Percentiles rank a stretch among this genome's conserved stretches.
Evolutionary conservation across 768 basidiomycete species (phyloP).

Genomic region (Lactifluus volemus): DNA sequence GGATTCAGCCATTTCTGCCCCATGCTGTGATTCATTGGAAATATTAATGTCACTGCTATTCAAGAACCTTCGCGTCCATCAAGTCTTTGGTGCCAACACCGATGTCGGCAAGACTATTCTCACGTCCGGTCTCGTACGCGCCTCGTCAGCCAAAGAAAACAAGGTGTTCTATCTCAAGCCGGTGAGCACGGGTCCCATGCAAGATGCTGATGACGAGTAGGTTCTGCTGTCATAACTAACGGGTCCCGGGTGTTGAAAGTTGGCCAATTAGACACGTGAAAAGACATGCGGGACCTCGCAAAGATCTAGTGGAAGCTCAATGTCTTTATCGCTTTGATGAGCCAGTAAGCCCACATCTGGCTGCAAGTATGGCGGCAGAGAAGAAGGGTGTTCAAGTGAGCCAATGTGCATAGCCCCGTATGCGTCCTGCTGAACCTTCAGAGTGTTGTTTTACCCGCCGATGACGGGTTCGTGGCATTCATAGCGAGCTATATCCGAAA

Average conservation of each 20-base stretch:
- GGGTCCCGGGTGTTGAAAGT: neutral
- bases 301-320: conserved; percentile 41
- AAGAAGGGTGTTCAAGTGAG: conserved; percentile 28
- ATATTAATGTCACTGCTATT: conserved; percentile 70
- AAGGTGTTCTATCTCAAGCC: conserved; percentile 76
- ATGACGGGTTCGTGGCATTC: conserved; percentile 55
- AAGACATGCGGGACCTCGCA: conserved; percentile 37
- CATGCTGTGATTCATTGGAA: neutral
- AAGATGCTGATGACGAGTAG: conserved; percentile 81
- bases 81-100: conserved; percentile 93
- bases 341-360: conserved; percentile 91
- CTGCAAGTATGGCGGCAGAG: conserved; percentile 44
- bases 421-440: neutral
- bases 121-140: conserved; percentile 73
- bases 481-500: conserved; percentile 53
- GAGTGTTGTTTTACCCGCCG: conserved; percentile 39
- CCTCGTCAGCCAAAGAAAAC: conserved; percentile 50
- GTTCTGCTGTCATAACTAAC: neutral
- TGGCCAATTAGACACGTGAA: conserved; percentile 50
- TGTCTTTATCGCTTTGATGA: conserved; percentile 82
- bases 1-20: neutral
- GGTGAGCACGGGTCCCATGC: conserved; percentile 75
- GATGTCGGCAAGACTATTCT: conserved; percentile 93
- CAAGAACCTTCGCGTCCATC: conserved; percentile 77
- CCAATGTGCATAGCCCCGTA: neutral